Base-by-base conservation (phyloP, 169 alveolate genomes). In the Plasmodium chabaudi region DNA sequence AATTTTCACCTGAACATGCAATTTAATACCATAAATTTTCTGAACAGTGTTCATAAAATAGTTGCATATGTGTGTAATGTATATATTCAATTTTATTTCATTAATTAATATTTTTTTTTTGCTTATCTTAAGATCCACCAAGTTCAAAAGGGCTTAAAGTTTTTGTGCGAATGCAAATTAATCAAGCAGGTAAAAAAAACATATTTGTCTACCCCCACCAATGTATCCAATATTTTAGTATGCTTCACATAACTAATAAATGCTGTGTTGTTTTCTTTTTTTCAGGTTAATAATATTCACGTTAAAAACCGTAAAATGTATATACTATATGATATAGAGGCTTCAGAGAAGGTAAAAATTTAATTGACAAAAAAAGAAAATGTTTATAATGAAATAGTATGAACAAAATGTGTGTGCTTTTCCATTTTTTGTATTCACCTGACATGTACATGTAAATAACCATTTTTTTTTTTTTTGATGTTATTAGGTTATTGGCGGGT, bases 291-390 rank as follows among this genome's bases (percentile, higher is more conserved):
- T 56, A 95, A 94, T 82, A 96, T 96, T 34, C 98, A 96, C 73
- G 96, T 95, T 19, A 96, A 96, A 88, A 96, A 95, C 88, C 92
- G 98, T 61, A 96, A 96, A 77, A 93, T 96, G 91, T 96, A 95
- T 87, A 96, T 96, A 55, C 75, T 96, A 42, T 84, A 96, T 13
- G 94, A 96, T 63, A 84, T 96, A 23, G 98, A 96, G 79, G 98
- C 98, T 4, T 93, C 98, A 21, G 94, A 93, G 63, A 97, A 96
- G 92, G 96, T 96, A 55, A 34, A 3, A 34, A 34, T 34, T 34
- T 0, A 34, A 34, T 34, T 34, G 42, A 39, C 87, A 23, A 64
- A 39, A 39, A n/a, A 27, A 9, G 19, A 23, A 21, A 21, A 19
- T 12, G n/a, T 10, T 13, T 39, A 42, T 17, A 49, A 57, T 27